A percentile compares a stretch with the other conserved stretches of the same genome.
Conservation (phyloP, 2,329 filamentous ascomycete genomes). For the Lasiodiplodia theobromae region DNA sequence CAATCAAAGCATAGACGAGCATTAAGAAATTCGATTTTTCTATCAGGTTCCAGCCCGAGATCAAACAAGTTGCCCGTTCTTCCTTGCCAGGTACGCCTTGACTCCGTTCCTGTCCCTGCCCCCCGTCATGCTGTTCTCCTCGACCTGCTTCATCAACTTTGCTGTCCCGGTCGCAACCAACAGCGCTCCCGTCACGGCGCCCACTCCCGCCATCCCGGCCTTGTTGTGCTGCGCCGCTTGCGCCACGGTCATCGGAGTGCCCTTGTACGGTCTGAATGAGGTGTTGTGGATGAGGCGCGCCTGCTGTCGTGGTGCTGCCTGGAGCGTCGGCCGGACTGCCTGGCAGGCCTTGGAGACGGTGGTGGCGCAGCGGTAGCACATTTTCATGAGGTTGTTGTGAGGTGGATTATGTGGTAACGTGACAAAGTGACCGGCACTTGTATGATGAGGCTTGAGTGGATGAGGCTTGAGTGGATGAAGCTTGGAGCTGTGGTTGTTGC, state of each 20-base stretch:
- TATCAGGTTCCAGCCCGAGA: background rate
- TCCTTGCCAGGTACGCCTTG: conserved; percentile 10
- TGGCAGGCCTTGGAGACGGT: conserved; percentile 8
- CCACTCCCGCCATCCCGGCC: conserved; percentile 14
- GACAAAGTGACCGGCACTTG: conserved; percentile 23
- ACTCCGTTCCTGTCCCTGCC: conserved; percentile 17
- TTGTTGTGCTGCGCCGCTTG: conserved; percentile 17
- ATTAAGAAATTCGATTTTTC: too few species aligned
- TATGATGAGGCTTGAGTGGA: background rate
- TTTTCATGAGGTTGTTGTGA: background rate
- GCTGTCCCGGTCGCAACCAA: conserved; percentile 1
- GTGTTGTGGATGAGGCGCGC: conserved; percentile 20
- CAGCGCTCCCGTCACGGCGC: background rate
- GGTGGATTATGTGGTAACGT: background rate
- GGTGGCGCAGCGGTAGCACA: conserved; percentile 17
- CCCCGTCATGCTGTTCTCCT: background rate
- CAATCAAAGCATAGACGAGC: too few species aligned
- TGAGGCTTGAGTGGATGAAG: background rate
- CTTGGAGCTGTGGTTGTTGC: background rate
- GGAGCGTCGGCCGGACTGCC: background rate
- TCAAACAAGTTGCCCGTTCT: conserved; percentile 2
- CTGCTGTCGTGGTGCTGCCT: conserved; percentile 1
- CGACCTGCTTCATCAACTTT: background rate
- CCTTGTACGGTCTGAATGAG: conserved; percentile 19
- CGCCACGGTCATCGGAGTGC: conserved; percentile 8